Base-by-base conservation (phyloP, 2,329 filamentous ascomycete genomes). In the Tolypocladium tundrense region DNA sequence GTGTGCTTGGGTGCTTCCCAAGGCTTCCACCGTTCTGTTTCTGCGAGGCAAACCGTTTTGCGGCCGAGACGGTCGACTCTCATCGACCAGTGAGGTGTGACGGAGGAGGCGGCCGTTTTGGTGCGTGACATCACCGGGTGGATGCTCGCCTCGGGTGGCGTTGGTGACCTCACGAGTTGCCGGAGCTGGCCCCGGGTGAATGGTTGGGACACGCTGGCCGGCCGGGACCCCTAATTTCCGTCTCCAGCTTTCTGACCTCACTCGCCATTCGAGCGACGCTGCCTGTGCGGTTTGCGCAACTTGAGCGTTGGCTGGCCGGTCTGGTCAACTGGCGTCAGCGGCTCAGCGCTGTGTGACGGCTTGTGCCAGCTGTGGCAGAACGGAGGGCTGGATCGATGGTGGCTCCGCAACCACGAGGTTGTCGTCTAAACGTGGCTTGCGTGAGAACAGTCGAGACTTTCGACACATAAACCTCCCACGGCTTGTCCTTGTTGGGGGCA, bases 161-260 rank as follows among this genome's bases (percentile, higher is more conserved):
- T 39, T 41, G 33, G 54, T 53, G 50, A 35, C 52, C 41, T 54
- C 57, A 31, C 27, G 27, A 31, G 27, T 31, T 6, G 40, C 40
- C 43, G 57, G 27, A 33, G 27, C 45, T 2, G 14, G 9, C 27
- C 16, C 27, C 16, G 16, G 31, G 5, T 13, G 10, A 6, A 33
- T 37, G 27, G 35, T 35, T 35, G 31, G 48, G 31, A 9, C 13
- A n/a, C 42, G 14, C 13, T 40, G 37, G 1, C 11, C 21, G 13
- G 11, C 11, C 11, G 5, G 16, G 43, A 19, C 43, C 27, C 39
- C 14, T 5, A 6, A 33, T 6, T 16, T 41, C 16, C 42, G 4
- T 33, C 51, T 39, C 51, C n/a, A 14, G 51, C 35, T 35, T 27
- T 50, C 54, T 58, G 54, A 56, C 54, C 54, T 57, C 51, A 57